These are phyloP conservation scores for Trichoderma pleuroti DNA, from an alignment of 2,329 filamentous ascomycete species.

Conservation along the genomic window DNA sequence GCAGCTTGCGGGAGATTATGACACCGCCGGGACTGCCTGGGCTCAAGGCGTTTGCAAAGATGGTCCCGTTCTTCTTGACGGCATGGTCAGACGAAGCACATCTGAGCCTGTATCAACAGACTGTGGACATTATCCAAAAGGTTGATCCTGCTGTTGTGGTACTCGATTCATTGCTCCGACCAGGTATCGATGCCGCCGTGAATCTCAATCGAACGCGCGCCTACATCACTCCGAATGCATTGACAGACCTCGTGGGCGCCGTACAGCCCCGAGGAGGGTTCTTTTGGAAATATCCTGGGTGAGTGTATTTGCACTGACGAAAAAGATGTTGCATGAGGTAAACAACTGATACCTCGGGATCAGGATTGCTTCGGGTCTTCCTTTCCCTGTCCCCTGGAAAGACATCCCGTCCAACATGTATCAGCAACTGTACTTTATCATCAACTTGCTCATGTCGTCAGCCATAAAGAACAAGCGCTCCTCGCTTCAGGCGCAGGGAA, in stretches of 20 bases:
- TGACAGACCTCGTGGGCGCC: constrained; percentile 38
- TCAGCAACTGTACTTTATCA: constrained; percentile 24
- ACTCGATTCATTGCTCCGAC: constrained; percentile 32
- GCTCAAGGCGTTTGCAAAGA: not conserved
- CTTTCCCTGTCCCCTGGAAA: constrained; percentile 43
- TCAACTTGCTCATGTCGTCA: constrained; percentile 20
- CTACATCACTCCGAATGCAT: constrained; percentile 42
- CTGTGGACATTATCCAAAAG: constrained; percentile 27
- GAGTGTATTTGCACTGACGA: not conserved
- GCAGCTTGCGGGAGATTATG: not conserved
- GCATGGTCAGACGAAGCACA: constrained; percentile 34
- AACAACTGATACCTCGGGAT: not conserved
- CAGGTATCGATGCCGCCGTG: constrained; percentile 25
- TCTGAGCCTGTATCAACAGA: constrained; percentile 27
- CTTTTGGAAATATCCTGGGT: constrained; percentile 28
- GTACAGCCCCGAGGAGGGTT: constrained; percentile 34
- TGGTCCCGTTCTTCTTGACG: constrained; percentile 24
- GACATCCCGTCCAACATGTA: constrained; percentile 41
- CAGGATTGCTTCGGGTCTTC: constrained; percentile 40
- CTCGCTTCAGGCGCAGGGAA: constrained; percentile 32
- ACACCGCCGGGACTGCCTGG: not conserved
- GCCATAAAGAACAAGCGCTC: constrained; percentile 25
- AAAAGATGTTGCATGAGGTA: not conserved
- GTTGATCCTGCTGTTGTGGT: constrained; percentile 34
- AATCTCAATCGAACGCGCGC: constrained; percentile 30